phyloP scores from a whole-genome alignment of 2,329 filamentous ascomycete genomes.

The Aspergillus neotritici region DNA sequence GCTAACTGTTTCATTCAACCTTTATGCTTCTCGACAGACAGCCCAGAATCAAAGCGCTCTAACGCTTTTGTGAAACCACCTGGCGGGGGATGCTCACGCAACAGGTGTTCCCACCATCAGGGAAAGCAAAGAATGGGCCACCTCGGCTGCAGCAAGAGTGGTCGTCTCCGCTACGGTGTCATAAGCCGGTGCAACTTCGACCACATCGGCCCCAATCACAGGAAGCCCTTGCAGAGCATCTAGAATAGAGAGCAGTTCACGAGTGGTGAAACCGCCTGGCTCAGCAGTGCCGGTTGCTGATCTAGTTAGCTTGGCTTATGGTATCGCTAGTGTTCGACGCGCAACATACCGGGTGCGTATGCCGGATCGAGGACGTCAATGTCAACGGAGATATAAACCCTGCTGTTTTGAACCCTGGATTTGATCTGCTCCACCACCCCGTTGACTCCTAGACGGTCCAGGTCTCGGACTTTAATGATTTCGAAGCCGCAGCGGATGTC shows the following conservation, averaged over 20 bases:
- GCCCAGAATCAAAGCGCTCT: too few species aligned
- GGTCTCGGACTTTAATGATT: constrained; percentile 49
- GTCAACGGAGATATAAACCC: constrained; percentile 52
- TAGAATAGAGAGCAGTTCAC: constrained; percentile 50
- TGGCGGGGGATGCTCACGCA: too few species aligned
- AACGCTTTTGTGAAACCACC: too few species aligned
- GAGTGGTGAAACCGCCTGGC: constrained; percentile 51
- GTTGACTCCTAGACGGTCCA: constrained; percentile 45
- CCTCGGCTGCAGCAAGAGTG: constrained; percentile 50
- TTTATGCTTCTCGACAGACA: too few species aligned
- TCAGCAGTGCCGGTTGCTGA: constrained; percentile 51
- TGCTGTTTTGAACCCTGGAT: constrained; percentile 41
- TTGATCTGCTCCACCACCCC: constrained; percentile 48
- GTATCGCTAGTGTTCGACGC: not conserved
- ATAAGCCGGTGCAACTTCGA: constrained; percentile 53
- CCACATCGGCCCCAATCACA: constrained; percentile 51
- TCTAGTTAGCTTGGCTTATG: not conserved
- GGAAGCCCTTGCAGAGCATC: constrained; percentile 48
- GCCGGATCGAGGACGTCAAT: constrained; percentile 55
- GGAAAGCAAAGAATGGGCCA: constrained; percentile 46
- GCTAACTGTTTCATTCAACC: too few species aligned
- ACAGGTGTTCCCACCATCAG: constrained; percentile 28
- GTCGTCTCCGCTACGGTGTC: constrained; percentile 52
- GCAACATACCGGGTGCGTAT: constrained; percentile 43
- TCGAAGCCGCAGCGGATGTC: constrained; percentile 51